Base-by-base conservation (phyloP, 2,329 filamentous ascomycete genomes). In the Penicillium sp. region DNA sequence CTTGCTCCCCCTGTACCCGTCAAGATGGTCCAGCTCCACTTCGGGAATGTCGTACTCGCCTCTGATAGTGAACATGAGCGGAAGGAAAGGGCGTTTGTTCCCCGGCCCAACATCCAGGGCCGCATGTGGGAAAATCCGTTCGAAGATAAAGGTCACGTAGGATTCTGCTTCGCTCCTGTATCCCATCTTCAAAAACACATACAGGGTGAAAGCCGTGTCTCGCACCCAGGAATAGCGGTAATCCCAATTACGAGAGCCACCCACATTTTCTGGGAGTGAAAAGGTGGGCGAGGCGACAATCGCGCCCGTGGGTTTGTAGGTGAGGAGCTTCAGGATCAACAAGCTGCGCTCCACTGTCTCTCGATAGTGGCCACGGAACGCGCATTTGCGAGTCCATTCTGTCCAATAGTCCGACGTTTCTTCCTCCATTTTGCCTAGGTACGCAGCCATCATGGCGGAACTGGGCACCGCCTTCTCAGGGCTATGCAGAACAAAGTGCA, bases 51-150 rank as follows among this genome's bases (percentile, higher is more conserved):
- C 85, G 1, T 87, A 90, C 43, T 85, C 85, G 45, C 89, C 89
- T 23, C 84, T 81, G 61, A 92, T 91, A 40, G 86, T 89, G 68
- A 92, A 91, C 89, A 92, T 92, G 67, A 92, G 89, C 12, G 89
- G 89, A 33, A 92, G 73, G 52, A 73, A 70, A 0, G 82, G 66
- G 2, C 66, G 58, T 15, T 69, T 85, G 27, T 85, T 83, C 48
- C 86, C 82, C 1, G 80, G 69, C 7, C 77, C 77, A n/a, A 84
- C 80, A 1, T 85, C 85, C 56, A 84, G 80, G 29, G 83, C 77
- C 7, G 66, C 52, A 31, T 70, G 67, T 7, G 70, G 70, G 51
- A 73, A 68, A 57, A 92, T 85, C 9, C 88, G 82, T 61, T 89
- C 83, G 72, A 84, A 89, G 60, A 92, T 90, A 68, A 91, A 92